Base-by-base conservation (phyloP, 148 eudicot genomes). In the Rheum nobile region DNA sequence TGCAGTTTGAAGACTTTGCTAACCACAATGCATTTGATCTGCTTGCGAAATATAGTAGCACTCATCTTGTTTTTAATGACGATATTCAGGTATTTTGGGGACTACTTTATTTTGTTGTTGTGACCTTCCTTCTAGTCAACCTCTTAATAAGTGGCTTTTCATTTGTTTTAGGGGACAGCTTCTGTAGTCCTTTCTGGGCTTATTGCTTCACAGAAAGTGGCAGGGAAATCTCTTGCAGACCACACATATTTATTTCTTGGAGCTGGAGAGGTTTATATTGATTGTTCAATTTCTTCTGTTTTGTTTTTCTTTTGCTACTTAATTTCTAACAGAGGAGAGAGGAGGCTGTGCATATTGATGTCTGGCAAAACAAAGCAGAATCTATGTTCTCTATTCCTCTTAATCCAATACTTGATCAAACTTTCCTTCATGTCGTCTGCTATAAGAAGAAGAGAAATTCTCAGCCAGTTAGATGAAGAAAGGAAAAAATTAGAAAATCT, bases 1-100 rank as follows among this genome's bases (percentile, higher is more conserved):
- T 83, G 84, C 86, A 95, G 98, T 95, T 95, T 88, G 98, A 95
- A 82, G 98, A 95, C 78, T 95, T 95, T 50, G 97, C 98, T 35
- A 95, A 95, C 78, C 99, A 92, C 79, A 95, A 91, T 73, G 99
- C 97, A 63, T 92, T 91, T 48, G 96, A 92, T 68, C 85, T 95
- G 42, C 97, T 95, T 74, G 83, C 84, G 1, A 90, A 92, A 73
- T 95, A 95, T 59, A 83, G 99, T 35, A 77, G 89, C 63, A 86
- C 94, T 10, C 99, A 95, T 81, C 97, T 95, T 71, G 99, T 92
- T 67, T 95, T 95, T 80, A 95, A 95, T 80, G 99, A 95, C 77
- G 99, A 95, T 79, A 95, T 95, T 59, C 97, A 95, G 92, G 99
- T 95, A 84, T 31, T 11, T 42, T 1, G n/a, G 26, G 39, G 17